Base-by-base conservation (phyloP, 1,284 basidiomycete genomes). In the Leccinum cinnamomeum region DNA sequence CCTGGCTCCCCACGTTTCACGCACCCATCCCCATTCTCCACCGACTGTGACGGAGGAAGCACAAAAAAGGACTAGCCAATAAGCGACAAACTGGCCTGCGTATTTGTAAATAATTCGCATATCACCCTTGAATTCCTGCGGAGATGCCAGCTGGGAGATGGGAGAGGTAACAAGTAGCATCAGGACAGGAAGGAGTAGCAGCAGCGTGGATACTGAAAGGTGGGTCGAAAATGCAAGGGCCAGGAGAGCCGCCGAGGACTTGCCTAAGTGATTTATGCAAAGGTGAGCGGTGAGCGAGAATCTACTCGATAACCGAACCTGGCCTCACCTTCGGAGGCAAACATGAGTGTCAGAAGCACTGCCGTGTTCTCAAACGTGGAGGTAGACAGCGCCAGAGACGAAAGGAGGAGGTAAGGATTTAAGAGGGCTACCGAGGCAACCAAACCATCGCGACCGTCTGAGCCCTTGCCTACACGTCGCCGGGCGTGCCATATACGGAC, bases 401-500 rank as follows among this genome's bases (percentile, higher is more conserved):
- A 87, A 1, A 94, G 79, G 55, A 96, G 75, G 5, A 92, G 78
- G 74, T 97, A 96, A 4, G 96, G 96, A 68, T 97, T 97, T 64
- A 97, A 77, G 3, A 98, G 83, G 76, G 91, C 95, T 46, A 84
- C 73, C 23, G 84, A 81, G 33, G 83, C 86, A 50, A 94, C 78
- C 53, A 89, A 74, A 12, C 72, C 74, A 67, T 89, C 85, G 71
- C 86, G 80, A 51, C 78, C 69, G 62, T 79, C 79, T 28, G 73
- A 72, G 56, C 66, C 44, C 39, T 68, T 64, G 18, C 56, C 69
- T 20, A 84, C 73, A 59, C 81, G 81, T 67, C 84, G 83, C 61
- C 86, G 81, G 37, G 82, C 77, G 62, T 82, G 81, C 87, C 88
- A 93, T 70, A 91, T 88, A 18, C 79, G 76, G 3, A 88, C 80